Percentiles rank a stretch among this genome's conserved stretches.
These are phyloP conservation scores for Aspergillus unguis DNA, from an alignment of 2,329 filamentous ascomycete genomes.

Conservation along the genomic window DNA sequence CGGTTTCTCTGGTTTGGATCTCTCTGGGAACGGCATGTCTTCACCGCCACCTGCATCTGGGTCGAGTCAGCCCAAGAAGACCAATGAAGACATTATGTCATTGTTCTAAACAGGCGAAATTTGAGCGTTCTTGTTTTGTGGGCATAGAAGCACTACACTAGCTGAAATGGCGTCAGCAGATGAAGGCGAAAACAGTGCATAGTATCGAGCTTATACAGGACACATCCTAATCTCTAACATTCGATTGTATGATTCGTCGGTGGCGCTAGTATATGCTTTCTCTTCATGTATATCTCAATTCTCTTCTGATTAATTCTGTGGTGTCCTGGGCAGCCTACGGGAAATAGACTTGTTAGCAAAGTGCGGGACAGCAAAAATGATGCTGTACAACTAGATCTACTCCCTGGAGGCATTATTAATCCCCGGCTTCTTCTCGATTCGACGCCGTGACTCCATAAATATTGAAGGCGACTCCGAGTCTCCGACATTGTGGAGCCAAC, in stretches of 20 bases:
- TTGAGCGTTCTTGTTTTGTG: background rate
- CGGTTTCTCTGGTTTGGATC: constrained; percentile 77
- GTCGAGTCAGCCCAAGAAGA: constrained; percentile 42
- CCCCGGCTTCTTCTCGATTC: no score
- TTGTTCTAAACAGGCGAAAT: constrained; percentile 44
- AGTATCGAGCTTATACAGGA: constrained; percentile 1
- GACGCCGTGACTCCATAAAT: no score
- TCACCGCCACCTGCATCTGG: constrained; percentile 22
- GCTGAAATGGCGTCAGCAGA: background rate
- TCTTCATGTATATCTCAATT: constrained; percentile 8
- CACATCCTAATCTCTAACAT: constrained; percentile 8
- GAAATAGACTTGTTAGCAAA: constrained; percentile 10
- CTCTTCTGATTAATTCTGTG: background rate
- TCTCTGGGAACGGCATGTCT: constrained; percentile 53
- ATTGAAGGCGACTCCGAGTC: background rate
- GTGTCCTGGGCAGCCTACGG: constrained; percentile 3
- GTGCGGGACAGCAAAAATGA: no score
- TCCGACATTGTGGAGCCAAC: constrained; percentile 1
- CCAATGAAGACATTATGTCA: constrained; percentile 55
- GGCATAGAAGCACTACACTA: constrained; percentile 1
- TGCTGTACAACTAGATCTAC: no score
- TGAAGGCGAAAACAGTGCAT: constrained; percentile 1
- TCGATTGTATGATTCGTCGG: constrained; percentile 7
- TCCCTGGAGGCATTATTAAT: no score
- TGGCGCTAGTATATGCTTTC: background rate